Base-by-base conservation (phyloP, 2,329 filamentous ascomycete species). In the Periconia sp. region DNA sequence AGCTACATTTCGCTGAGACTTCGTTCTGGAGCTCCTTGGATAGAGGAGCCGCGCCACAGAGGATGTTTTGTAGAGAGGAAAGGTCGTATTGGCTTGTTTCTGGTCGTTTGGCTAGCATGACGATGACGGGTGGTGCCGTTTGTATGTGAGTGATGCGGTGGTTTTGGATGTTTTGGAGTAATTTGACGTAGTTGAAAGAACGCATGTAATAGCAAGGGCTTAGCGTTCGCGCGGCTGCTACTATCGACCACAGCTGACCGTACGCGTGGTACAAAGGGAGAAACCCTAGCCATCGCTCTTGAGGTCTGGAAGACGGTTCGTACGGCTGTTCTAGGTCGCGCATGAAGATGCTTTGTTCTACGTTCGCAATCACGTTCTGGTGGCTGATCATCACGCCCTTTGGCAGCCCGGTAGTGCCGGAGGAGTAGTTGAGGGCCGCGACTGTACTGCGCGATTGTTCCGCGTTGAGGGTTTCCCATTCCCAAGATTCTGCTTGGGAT, bases 301-400 rank as follows among this genome's bases (percentile, higher is more conserved):
- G 52, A 1, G 58, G 63, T 17, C 62, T 57, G 13, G 56, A 50
- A 5, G 44, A 53, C 11, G 65, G 54, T 7, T 40, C 54, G 50
- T 60, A 68, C 52, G 66, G 49, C 55, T 67, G 65, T 23, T 66
- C 61, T 20, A 74, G 62, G 49, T 75, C 62, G 8, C 72, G 69
- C 72, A 74, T 75, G 64, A 65, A 74, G 41, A 75, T 54, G 18
- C 66, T 73, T 55, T 76, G 74, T 23, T 65, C 63, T 20, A 67
- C 64, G 44, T 76, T 76, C 27, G 75, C 71, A 30, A 78, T 72
- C 2, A 77, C 66, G 49, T 78, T 79, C 40, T 73, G 69, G 52
- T 78, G 76, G 6, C 66, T 75, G 9, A 77, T 73, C 70, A 75
- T 76, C 2, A 78, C 76, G 10, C 76, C 76, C 54, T 79, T 78